Evolutionary conservation across 345 rosid genomes (phyloP).

Genomic region (Nephelium lappaceum): DNA sequence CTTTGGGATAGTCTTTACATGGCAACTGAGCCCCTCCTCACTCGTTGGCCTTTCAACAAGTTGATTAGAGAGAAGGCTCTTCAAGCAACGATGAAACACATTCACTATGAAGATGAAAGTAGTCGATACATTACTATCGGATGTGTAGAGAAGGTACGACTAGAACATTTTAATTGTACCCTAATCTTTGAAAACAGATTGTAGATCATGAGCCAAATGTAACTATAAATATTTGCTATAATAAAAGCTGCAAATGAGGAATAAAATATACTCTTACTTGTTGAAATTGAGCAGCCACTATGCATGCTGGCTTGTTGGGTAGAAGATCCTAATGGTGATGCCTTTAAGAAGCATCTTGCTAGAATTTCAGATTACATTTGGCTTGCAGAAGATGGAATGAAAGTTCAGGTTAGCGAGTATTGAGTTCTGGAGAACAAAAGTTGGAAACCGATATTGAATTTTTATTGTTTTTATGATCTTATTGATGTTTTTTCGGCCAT

Average conservation of each 20-base stretch:
- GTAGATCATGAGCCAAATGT: no score
- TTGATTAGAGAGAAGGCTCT: conserved; percentile 31
- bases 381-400: conserved; percentile 98
- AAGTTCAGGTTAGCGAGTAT: conserved; percentile 55
- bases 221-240: no score
- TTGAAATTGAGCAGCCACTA: conserved; percentile 30
- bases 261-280: no score
- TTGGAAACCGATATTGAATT: no score
- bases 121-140: conserved; percentile 45
- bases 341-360: conserved; percentile 75
- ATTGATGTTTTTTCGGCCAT: no score
- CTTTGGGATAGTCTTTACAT: conserved; percentile 33
- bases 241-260: no score
- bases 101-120: conserved; percentile 33
- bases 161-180: no score
- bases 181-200: no score
- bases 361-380: conserved; percentile 80
- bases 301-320: conserved; percentile 52
- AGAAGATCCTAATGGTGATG: conserved; percentile 45
- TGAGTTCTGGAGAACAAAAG: no score
- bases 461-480: no score
- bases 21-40: conserved; percentile 33
- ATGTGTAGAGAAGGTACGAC: conserved; percentile 34
- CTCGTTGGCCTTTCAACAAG: conserved; percentile 43
- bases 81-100: conserved; percentile 22